Base-by-base conservation (phyloP, 805 yeast species). In the Candida vartiovaarae region DNA sequence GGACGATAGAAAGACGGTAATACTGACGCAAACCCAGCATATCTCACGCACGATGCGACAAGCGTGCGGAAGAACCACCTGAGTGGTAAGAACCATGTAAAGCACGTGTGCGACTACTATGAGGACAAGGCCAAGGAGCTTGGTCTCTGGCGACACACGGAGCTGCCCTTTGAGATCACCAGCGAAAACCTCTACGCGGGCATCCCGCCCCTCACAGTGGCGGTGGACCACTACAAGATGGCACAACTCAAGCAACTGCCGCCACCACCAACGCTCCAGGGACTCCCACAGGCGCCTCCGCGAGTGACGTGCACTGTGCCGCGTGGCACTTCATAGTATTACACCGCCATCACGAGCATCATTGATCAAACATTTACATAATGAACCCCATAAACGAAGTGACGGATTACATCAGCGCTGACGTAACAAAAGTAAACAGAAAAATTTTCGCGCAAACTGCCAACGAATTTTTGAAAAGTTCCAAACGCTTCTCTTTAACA, bases 11-110 rank as follows among this genome's bases (percentile, higher is more conserved):
- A n/a, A n/a, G n/a, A 15, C 20, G 20, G 20, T 15, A 15, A 15
- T 33, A 39, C 45, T 39, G 32, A 45, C 41, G 32, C 20, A 33
- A 23, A n/a, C 36, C 5, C 29, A 64, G 74, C 88, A 20, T 82
- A 83, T 54, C 66, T 89, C 45, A 88, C 96, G 2, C 96, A 88
- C 60, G 95, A 87, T 62, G 83, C 93, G n/a, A 68, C 78, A 54
- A 83, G 93, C 65, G 96, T 88, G 43, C 66, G 95, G 24, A 82
- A 83, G 56, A 80, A 88, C 35, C 96, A 88, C 62, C 61, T 84
- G 35, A 67, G 74, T 34, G 96, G 96, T 8, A 78, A 76, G 53
- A 82, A 84, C 61, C 96, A 88, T 62, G 68, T 84, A 36, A 72
- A 75, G 47, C 70, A 75, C 42, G 84, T 83, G 40, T 79, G 88